A percentile compares a stretch with the other conserved stretches of the same genome.
Conservation (phyloP, 805 yeast species). For the Candida maltosa region DNA sequence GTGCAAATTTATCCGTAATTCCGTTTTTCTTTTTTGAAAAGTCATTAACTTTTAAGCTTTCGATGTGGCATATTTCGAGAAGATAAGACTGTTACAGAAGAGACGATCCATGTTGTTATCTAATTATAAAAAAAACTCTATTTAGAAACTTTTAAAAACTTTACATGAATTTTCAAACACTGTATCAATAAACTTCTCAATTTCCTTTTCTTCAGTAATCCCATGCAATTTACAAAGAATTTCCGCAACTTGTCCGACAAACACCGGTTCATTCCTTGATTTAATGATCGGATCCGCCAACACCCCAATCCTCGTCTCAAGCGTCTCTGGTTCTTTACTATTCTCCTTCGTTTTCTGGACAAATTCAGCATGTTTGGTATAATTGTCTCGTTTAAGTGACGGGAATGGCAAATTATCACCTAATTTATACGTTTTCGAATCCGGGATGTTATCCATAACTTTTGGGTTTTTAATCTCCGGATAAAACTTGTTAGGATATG, state of each 20-base stretch:
- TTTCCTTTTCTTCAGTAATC: constrained; percentile 21
- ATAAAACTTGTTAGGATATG: constrained; percentile 55
- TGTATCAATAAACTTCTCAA: constrained; percentile 29
- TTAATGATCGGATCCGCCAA: constrained; percentile 55
- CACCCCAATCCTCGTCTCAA: constrained; percentile 17
- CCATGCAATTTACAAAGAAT: constrained; percentile 32
- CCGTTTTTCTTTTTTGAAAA: too few species aligned
- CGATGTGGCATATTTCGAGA: not conserved
- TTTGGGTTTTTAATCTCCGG: constrained; percentile 30
- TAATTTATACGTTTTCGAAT: constrained; percentile 22
- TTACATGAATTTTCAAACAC: constrained; percentile 34
- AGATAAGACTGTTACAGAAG: not conserved
- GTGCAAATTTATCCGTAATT: too few species aligned
- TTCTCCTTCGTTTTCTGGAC: constrained; percentile 11
- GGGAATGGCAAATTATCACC: constrained; percentile 61
- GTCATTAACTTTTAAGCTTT: not conserved
- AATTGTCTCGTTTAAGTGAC: constrained; percentile 63
- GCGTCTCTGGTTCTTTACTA: constrained; percentile 6
- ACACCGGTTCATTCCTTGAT: constrained; percentile 91
- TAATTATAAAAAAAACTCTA: not conserved
- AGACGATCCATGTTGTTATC: not conserved
- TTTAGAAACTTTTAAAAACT: constrained; percentile 17
- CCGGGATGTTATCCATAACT: constrained; percentile 13
- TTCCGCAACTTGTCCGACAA: constrained; percentile 74
- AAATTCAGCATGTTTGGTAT: constrained; percentile 25